Evolutionary conservation across 2,329 filamentous ascomycete species (phyloP), one percentile per base, ranked within the genome.

Genomic region (Aspergillus sergii): DNA sequence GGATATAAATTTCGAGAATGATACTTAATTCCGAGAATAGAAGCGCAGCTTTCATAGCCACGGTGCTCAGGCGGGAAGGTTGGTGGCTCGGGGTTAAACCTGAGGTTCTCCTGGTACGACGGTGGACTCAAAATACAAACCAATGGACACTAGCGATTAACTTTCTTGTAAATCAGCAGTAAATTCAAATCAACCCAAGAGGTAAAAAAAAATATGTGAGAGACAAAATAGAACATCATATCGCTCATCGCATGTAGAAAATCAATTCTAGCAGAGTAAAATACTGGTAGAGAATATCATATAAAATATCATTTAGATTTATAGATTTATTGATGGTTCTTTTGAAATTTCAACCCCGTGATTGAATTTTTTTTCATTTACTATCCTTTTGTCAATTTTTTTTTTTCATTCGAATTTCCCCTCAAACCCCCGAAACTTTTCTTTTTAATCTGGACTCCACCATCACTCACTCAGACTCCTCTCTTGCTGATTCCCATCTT

Each of bases 371-470:
- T 53, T 53, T 32, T 53, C 21, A 34, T 53, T 34, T n/a, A 32
- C 26, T 51, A 19, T 51, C 32, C 32, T 19, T 51, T 51, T 32
- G 32, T 51, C 16, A 30, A 30, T 51, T 36, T 36, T 36, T 23
- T 23, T 50, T 50, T 50, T 28, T 26, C 26, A 11, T 51, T 66
- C 67, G 61, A 56, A 46, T 64, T 68, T 69, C 58, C 60, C 64
- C 57, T 63, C 62, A 62, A 63, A 59, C 39, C 48, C 48, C 26
- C 61, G 65, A 67, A 67, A 65, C 64, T 68, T 69, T 69, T 66
- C 63, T 70, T 68, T 51, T 69, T 66, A 67, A 70, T 68, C 68
- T 68, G 68, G 69, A 71, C 71, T 74, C 72, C 70, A 70, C 73
- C 71, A 72, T 62, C 64, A 65, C 34, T 61, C 56, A 64, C 56